phyloP scores from a whole-genome alignment of 768 basidiomycete genomes.

The Tylopilus sp. region DNA sequence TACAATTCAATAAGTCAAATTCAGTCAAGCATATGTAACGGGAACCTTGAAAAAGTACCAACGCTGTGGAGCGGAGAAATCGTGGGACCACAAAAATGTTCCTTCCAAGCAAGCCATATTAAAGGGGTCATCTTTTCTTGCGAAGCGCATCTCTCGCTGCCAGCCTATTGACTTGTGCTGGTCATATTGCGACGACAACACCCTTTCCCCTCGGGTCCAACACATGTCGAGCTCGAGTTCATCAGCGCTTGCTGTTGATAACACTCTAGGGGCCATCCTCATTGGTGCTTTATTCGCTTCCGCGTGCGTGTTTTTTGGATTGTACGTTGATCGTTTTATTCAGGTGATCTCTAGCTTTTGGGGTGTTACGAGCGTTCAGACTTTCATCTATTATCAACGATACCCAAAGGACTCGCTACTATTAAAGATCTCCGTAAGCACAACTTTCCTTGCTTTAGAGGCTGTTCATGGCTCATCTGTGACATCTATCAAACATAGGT shows the following conservation, averaged over 20 bases:
- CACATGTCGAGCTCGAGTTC: conserved; percentile 10
- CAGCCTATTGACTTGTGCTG: neutral
- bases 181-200: neutral
- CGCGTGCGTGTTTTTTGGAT: conserved; percentile 37
- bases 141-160: neutral
- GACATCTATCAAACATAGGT: conserved; percentile 24
- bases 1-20: too few species aligned
- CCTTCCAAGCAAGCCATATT: too few species aligned
- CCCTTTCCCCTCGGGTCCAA: neutral
- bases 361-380: conserved; percentile 55
- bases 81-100: too few species aligned
- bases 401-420: conserved; percentile 31
- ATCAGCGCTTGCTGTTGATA: conserved; percentile 17
- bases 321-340: neutral
- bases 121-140: too few species aligned
- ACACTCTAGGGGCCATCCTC: conserved; percentile 53
- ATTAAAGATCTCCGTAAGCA: conserved; percentile 39
- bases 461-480: conserved; percentile 24
- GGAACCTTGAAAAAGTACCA: too few species aligned
- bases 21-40: too few species aligned
- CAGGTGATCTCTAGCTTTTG: conserved; percentile 40
- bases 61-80: too few species aligned
- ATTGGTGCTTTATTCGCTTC: conserved; percentile 51
- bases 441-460: neutral
- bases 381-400: conserved; percentile 46